Base-by-base conservation (phyloP, 805 yeast genomes). In the Candida morakotiae region DNA sequence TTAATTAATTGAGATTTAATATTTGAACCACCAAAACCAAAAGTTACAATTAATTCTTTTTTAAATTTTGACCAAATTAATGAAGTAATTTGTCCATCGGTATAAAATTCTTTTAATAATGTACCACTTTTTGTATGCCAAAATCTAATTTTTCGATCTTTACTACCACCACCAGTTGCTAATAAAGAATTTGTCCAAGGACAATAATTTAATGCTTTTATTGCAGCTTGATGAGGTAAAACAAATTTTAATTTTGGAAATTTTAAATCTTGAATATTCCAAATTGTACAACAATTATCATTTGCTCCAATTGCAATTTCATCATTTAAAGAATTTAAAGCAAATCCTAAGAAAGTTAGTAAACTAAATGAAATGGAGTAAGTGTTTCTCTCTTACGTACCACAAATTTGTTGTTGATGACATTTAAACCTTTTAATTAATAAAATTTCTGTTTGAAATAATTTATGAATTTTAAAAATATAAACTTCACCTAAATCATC, bases 101-200 rank as follows among this genome's bases (percentile, higher is more conserved):
- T 81, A 30, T 70, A 62, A 28, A 69, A 54, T 17, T 79, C 66
- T 7, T 71, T 64, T 21, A 88, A 60, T 21, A 86, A 56, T 0
- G 94, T 82, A 0, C 96, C 96, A 0, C 91, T 69, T 2, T 64
- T 64, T 0, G 93, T 73, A 56, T 89, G 95, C 96, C 96, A 88
- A 55, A 87, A 87, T 40, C 89, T 56, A 7, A 88, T 75, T n/a
- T 73, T 73, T 35, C 89, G 64, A 55, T 89, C 97, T 48, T 78
- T 80, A 15, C 82, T 76, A 0, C 97, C 97, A 2, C 93, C 96
- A 0, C 97, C 97, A 0, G 96, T 87, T 1, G 91, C 96, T 24
- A 89, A 56, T 7, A 89, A 60, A 2, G 83, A 71, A 10, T 77
- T 77, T 14, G 87, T 72, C 96, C 96, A 88, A 0, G 97, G 97